phyloP scores from a whole-genome alignment of 176 grass and related monocot genomes.

The Oryza meridionalis region DNA sequence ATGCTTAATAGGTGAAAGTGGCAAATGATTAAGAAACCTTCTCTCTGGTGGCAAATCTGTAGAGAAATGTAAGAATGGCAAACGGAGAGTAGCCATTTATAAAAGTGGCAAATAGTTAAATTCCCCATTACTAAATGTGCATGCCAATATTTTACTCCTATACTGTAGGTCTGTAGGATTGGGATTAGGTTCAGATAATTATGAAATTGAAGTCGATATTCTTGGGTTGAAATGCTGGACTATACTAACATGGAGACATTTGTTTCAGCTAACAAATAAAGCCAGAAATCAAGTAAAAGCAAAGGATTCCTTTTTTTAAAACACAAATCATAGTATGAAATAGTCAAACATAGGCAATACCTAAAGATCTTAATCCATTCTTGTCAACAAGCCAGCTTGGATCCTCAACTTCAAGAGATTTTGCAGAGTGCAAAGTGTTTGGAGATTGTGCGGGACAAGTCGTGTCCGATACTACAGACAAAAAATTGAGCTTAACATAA shows the following conservation, averaged over 20 bases:
- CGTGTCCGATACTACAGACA: slow-evolving; percentile 29
- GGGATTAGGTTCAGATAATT: neutral
- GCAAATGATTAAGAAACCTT: too few relatives aligned
- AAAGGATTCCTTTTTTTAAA: neutral
- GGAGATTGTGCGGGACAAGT: slow-evolving; percentile 32
- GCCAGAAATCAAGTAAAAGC: neutral
- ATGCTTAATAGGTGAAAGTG: too few relatives aligned
- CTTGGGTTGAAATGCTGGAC: neutral
- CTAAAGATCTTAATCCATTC: slow-evolving; percentile 74
- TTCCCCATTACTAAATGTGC: neutral
- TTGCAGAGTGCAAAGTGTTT: slow-evolving; percentile 25
- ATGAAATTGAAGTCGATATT: neutral
- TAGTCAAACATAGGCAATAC: slow-evolving; percentile 44
- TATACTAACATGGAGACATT: neutral
- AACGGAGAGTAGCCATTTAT: too few relatives aligned
- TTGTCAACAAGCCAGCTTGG: slow-evolving; percentile 77
- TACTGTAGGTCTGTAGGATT: neutral
- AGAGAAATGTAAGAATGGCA: too few relatives aligned
- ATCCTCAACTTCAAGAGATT: slow-evolving; percentile 69
- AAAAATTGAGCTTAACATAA: slow-evolving; percentile 10
- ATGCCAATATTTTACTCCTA: neutral
- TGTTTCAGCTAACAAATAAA: slow-evolving; percentile 6
- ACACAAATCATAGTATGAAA: neutral
- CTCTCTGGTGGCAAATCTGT: too few relatives aligned
- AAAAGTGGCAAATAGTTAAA: too few relatives aligned